Base-by-base conservation (phyloP, 2,329 filamentous ascomycete genomes). In the Colletotrichum sp. region DNA sequence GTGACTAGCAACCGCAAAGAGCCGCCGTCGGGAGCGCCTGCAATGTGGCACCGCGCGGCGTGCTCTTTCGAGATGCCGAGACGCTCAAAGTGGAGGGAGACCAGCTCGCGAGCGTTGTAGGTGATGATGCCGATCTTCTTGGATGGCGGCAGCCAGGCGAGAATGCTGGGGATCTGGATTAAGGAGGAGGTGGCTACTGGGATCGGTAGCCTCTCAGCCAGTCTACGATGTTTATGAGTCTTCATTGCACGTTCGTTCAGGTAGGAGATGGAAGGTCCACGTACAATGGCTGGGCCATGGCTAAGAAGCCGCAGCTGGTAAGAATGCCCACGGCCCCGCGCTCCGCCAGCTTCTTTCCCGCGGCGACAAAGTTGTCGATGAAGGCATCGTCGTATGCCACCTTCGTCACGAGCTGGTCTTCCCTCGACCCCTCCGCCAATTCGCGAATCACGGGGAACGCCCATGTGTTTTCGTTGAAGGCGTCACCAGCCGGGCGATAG, bases 231-330 rank as follows among this genome's bases (percentile, higher is more conserved):
- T 52, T 52, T 52, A 10, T 52, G 6, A 52, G 44, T 13, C 18
- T n/a, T 52, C n/a, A 21, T 52, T 52, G 10, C 6, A 1, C 6
- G 5, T 8, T 4, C 2, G 1, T 21, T 13, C n/a, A 49, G 44
- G 3, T 5, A 1, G 6, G 44, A 52, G 1, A 52, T 52, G 10
- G 1, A 1, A 52, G 0, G 3, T 2, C 44, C 1, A 52, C 44
- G 1, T 13, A 52, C 44, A 52, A 52, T 21, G 44, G 44, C 44
- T 52, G 44, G 12, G 44, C 44, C 44, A 52, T 52, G 44, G 44
- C 44, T 13, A 52, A 1, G 44, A 52, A 52, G 44, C 44, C 44
- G 6, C 44, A 52, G 10, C n/a, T 52, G 6, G 44, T 52, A 1
- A 52, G n/a, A 2, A 52, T 52, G 6, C 44, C 44, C 10, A 52